phyloP scores from a whole-genome alignment of 805 yeast species.

The Hanseniaspora clermontiae region DNA sequence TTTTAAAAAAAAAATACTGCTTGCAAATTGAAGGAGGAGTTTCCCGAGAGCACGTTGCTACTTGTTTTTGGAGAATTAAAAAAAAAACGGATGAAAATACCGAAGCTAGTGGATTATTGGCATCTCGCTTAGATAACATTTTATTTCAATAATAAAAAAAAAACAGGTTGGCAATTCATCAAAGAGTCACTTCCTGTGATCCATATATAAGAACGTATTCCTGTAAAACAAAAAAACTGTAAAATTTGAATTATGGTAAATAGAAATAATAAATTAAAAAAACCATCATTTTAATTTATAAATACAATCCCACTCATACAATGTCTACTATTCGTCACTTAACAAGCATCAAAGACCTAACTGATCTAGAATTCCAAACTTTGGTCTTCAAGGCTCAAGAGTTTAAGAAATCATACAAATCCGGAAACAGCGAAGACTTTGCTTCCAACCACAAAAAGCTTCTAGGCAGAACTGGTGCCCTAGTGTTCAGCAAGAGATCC shows the following conservation, averaged over 20 bases:
- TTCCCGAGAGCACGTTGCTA: too few relatives aligned
- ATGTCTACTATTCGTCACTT: slow-evolving; percentile 44
- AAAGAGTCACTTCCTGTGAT: too few relatives aligned
- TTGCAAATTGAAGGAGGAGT: too few relatives aligned
- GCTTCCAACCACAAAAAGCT: slow-evolving; percentile 38
- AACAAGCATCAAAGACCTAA: slow-evolving; percentile 66
- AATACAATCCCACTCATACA: neutral
- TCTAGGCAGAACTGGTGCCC: slow-evolving; percentile 68
- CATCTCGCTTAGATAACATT: too few relatives aligned
- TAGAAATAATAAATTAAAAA: too few relatives aligned
- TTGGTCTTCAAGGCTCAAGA: slow-evolving; percentile 62
- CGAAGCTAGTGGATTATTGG: neutral
- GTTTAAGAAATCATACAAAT: slow-evolving; percentile 51
- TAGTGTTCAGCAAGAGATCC: slow-evolving; percentile 80
- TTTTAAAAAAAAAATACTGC: too few relatives aligned
- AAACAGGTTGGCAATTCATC: too few relatives aligned
- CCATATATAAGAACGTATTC: neutral
- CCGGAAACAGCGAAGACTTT: slow-evolving; percentile 32
- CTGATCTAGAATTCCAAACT: slow-evolving; percentile 54
- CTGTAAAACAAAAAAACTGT: neutral
- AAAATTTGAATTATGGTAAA: too few relatives aligned
- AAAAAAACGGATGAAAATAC: neutral
- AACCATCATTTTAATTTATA: neutral
- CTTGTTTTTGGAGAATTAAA: too few relatives aligned
- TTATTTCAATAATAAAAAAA: too few relatives aligned